phyloP scores from a whole-genome alignment of 2,329 filamentous ascomycete species.

The Botrytis byssoidea region DNA sequence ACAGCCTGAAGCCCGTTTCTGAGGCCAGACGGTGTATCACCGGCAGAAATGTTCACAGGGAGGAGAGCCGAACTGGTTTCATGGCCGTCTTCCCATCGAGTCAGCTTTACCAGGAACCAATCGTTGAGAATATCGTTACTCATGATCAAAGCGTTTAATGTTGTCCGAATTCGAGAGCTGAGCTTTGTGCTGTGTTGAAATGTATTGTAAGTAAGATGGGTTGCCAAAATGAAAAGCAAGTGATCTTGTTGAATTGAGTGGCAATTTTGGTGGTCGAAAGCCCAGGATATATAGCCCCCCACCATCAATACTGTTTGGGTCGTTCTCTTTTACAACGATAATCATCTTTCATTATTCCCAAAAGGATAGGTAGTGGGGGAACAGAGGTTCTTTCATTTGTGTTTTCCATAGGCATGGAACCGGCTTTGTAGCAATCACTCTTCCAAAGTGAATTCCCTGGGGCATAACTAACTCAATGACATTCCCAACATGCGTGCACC shows the following conservation, averaged over 20 bases:
- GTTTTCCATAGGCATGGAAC: neutral
- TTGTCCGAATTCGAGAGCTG: neutral
- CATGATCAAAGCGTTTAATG: neutral
- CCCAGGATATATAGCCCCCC: neutral
- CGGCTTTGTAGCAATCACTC: neutral
- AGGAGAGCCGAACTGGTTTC: neutral
- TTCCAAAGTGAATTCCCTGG: neutral
- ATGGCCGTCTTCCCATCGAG: neutral
- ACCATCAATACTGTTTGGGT: neutral
- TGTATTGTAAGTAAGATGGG: neutral
- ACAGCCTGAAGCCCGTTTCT: neutral
- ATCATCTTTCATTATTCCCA: neutral
- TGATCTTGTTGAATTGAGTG: neutral
- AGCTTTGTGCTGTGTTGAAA: neutral
- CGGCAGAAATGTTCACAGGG: neutral
- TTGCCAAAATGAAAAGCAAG: neutral
- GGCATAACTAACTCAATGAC: neutral
- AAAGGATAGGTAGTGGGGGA: neutral
- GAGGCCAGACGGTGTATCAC: neutral
- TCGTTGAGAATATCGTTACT: neutral
- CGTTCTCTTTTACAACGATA: neutral
- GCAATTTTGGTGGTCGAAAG: neutral
- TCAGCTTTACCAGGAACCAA: neutral
- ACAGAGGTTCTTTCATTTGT: neutral
- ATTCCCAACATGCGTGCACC: neutral